Base-by-base conservation (phyloP, 1,284 basidiomycete species). In the Austroboletus novae-zelandiae region DNA sequence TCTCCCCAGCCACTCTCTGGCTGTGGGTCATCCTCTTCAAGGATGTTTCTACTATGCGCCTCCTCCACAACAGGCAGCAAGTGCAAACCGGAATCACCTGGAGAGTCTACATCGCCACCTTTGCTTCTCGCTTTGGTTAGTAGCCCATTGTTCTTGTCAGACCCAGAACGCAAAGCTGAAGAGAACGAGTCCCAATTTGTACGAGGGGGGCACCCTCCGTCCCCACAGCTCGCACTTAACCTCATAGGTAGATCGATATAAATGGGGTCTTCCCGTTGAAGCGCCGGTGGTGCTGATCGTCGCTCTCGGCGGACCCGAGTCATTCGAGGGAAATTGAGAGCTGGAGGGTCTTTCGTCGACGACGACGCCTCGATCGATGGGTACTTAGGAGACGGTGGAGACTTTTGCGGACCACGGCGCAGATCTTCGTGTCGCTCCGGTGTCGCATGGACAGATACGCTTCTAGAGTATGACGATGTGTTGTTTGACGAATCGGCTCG, bases 1-100 rank as follows among this genome's bases (percentile, higher is more conserved):
- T 80, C 79, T 13, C 88, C 91, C 87, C 84, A 89, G 2, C 67
- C 62, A 18, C 70, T 75, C 23, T 71, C 72, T 13, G 50, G 58
- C 29, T 18, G 27, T n/a, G 2, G 35, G 15, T 6, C n/a, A 35
- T 47, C 54, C 23, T 53, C 56, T 36, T 53, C 46, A 9, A 34
- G 30, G 4, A n/a, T 35, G 27, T 14, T 41, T 20, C 20, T 30
- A 9, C 10, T 15, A 1, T 42, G 45, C 8, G 34, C 42, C 37
- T 65, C 55, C n/a, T 65, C 60, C 39, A 45, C 15, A 9, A 58
- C 64, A 20, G 61, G 48, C n/a, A 51, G 53, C 32, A 62, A 39
- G 13, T 25, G 32, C 25, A 9, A 25, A 23, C 25, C 43, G 17
- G 23, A 30, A 31, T 43, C 34, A 15, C 40, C 25, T n/a, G 46